phyloP scores from a whole-genome alignment of 306 rosid species.

The Malus orientalis region DNA sequence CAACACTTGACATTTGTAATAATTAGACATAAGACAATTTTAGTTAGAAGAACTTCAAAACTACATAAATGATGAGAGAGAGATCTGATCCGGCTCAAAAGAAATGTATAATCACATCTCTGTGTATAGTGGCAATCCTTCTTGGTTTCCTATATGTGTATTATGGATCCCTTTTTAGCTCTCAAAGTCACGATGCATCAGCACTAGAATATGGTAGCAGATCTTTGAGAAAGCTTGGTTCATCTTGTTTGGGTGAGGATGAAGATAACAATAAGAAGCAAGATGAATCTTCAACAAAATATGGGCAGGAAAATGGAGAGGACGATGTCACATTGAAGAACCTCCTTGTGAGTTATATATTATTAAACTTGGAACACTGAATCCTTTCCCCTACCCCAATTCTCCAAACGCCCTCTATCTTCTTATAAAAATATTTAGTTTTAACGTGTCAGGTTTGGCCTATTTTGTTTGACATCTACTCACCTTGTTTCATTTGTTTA shows the following conservation, averaged over 20 bases:
- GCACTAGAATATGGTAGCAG: slow-evolving; percentile 75
- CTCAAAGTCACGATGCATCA: slow-evolving; percentile 48
- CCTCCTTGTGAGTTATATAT: slow-evolving; percentile 62
- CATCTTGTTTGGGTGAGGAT: slow-evolving; percentile 63
- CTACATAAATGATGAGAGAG: slow-evolving; percentile 61
- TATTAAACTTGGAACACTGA: neutral
- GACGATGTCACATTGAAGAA: slow-evolving; percentile 51
- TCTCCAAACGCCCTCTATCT: neutral
- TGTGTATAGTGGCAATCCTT: slow-evolving; percentile 47
- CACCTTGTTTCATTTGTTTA: slow-evolving; percentile 7
- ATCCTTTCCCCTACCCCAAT: neutral
- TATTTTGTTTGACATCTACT: neutral
- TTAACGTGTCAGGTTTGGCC: neutral
- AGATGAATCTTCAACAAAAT: slow-evolving; percentile 54
- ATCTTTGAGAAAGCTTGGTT: slow-evolving; percentile 73
- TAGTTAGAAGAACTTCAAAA: slow-evolving; percentile 21
- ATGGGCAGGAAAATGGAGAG: slow-evolving; percentile 47
- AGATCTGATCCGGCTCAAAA: slow-evolving; percentile 77
- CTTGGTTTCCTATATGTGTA: slow-evolving; percentile 74
- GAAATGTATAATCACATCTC: slow-evolving; percentile 57
- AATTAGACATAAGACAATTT: slow-evolving; percentile 15
- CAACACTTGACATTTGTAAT: neutral
- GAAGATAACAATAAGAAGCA: slow-evolving; percentile 61
- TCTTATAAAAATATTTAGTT: neutral
- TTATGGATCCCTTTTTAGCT: slow-evolving; percentile 80